Evolutionary conservation across 352 stramenopile species (phyloP), one percentile per base, ranked within the genome.

Genomic region (Globisporangium paddicum): DNA sequence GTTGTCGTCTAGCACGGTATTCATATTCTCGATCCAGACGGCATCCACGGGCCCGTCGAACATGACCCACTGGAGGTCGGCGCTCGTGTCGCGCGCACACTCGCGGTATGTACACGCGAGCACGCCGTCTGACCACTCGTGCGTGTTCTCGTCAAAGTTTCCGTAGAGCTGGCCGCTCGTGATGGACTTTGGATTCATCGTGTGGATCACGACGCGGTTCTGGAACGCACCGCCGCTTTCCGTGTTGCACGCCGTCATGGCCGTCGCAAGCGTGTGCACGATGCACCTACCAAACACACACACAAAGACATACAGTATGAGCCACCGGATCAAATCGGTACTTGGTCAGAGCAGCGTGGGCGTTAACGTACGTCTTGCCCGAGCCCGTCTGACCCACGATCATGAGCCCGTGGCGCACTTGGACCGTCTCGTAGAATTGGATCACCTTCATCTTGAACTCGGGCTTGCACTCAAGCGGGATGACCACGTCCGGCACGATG

Each of bases 21-120:
- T 98, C 91, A 98, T 98, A 69, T 98, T 98, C 52, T 98, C 92
- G 62, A 98, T 98, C 92, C 92, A 98, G 26, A 98, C 91, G 0
- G 92, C 91, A 63, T 98, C 92, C 13, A 98, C 92, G 0, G 92
- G 92, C 0, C 92, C 92, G 62, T 98, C 92, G 54, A 98, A 97
- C 71, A 97, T 90, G 26, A 98, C 82, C 92, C 92, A 98, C 66
- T 98, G 95, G 14, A 95, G 58, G 49, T 97, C 84, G 0, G 72
- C 64, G 30, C 74, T 95, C 30, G 84, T 96, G 53, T 87, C 81
- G 21, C 80, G 77, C 16, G 95, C 93, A 28, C 87, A 97, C 57
- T 97, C 90, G 32, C 95, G 83, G 63, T 98, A 98, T 14, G 95
- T 96, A 44, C 92, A 98, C 11, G 95, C 91, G 2, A 98, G 68